Conservation (phyloP, 768 basidiomycete genomes). For the Mycena polygramma region DNA sequence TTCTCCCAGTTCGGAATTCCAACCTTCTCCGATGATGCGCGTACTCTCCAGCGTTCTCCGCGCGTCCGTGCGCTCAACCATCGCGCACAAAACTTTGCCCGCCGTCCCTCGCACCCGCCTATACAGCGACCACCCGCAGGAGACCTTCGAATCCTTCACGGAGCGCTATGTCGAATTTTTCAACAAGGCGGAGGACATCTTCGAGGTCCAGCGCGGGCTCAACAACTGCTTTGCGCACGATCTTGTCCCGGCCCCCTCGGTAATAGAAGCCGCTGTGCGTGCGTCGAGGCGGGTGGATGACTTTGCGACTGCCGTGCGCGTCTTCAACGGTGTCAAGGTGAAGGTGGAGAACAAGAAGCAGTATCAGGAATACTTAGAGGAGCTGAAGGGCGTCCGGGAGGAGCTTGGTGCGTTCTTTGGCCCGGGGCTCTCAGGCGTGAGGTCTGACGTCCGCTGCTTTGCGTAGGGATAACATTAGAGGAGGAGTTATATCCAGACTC, state of each 20-base stretch:
- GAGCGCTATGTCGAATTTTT: conserved; percentile 96
- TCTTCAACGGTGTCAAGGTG: conserved; percentile 96
- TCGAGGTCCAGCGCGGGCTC: conserved; percentile 98
- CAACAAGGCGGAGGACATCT: conserved; percentile 92
- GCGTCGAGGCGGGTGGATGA: conserved; percentile 95
- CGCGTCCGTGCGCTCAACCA: conserved; percentile 63
- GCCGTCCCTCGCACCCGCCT: conserved; percentile 59
- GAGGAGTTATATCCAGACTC: conserved; percentile 60
- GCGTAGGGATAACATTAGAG: conserved; percentile 55
- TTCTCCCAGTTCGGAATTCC: too few relatives aligned
- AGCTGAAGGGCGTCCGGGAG: conserved; percentile 88
- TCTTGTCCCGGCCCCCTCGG: conserved; percentile 86
- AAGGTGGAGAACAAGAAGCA: conserved; percentile 98
- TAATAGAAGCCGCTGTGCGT: conserved; percentile 89
- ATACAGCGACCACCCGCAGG: conserved; percentile 79
- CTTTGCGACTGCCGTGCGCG: conserved; percentile 95
- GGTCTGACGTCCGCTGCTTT: conserved; percentile 2
- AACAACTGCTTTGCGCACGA: conserved; percentile 99
- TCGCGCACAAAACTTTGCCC: conserved; percentile 49
- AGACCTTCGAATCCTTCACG: conserved; percentile 95
- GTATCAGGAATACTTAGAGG: conserved; percentile 93
- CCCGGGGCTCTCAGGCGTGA: conserved; percentile 1
- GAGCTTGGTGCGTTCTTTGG: conserved; percentile 82
- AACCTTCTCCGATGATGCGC: too few relatives aligned
- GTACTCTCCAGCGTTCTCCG: conserved; percentile 74